These are phyloP conservation scores for Scalesia atractyloides DNA, from an alignment of 129 eudicot species.

Conservation along the genomic window DNA sequence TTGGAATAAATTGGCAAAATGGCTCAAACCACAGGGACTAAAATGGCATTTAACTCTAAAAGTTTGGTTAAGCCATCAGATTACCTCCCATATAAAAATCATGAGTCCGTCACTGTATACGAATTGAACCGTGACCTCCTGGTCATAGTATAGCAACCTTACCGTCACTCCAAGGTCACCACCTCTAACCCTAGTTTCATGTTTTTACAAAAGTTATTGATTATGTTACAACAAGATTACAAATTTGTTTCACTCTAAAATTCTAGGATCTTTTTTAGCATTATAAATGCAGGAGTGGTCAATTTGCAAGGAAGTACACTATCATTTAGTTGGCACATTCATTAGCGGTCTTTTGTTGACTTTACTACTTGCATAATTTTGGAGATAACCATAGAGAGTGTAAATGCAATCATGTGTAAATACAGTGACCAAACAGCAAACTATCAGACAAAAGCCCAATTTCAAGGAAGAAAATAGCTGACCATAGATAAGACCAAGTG, in stretches of 20 bases:
- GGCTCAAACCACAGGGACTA: too few species aligned
- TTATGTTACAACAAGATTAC: neutral
- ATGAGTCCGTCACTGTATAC: too few species aligned
- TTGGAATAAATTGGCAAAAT: too few species aligned
- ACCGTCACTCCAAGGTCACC: too few species aligned
- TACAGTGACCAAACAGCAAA: constrained; percentile 14
- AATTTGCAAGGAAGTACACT: neutral
- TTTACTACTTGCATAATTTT: neutral
- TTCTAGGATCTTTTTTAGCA: neutral
- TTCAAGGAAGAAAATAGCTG: constrained; percentile 13
- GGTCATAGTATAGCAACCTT: too few species aligned
- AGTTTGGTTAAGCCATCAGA: too few species aligned
- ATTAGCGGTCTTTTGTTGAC: neutral
- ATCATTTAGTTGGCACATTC: constrained; percentile 18
- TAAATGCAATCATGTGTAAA: neutral
- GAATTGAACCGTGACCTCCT: too few species aligned
- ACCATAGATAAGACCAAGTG: constrained; percentile 24
- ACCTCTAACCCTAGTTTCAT: too few species aligned
- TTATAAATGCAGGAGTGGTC: neutral
- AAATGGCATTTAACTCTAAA: too few species aligned
- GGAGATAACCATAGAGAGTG: neutral
- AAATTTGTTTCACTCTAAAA: neutral
- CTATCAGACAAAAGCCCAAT: neutral
- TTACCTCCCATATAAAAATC: too few species aligned
- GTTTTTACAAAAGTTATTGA: neutral